These are phyloP conservation scores for Rhizopogon roseolus DNA, from an alignment of 768 basidiomycete genomes.

Conservation along the genomic window DNA sequence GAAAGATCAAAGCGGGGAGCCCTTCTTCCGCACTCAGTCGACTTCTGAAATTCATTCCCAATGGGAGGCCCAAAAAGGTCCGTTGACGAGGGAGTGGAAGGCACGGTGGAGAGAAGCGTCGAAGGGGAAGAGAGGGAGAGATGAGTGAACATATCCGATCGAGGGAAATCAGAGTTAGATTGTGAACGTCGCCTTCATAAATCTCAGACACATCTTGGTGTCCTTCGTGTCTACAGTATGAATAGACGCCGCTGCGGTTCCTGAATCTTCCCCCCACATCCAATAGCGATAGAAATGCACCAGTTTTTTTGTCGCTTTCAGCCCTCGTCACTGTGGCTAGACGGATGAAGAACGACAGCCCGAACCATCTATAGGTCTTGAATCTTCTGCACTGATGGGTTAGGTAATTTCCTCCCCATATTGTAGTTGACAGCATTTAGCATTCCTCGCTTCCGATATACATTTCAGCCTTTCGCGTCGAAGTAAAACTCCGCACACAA, in stretches of 20 bases:
- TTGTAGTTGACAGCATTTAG: too few species aligned
- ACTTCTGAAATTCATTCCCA: conserved; percentile 49
- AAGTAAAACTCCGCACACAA: too few species aligned
- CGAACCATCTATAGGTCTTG: too few species aligned
- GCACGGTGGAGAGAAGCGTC: conserved; percentile 70
- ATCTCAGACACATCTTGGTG: neutral
- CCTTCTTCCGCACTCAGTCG: conserved; percentile 17
- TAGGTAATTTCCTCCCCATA: too few species aligned
- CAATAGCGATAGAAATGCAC: neutral
- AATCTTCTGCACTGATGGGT: too few species aligned
- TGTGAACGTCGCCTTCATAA: too few species aligned
- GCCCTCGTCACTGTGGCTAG: too few species aligned
- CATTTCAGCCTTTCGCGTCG: too few species aligned
- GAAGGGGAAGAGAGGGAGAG: conserved; percentile 55
- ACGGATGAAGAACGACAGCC: too few species aligned
- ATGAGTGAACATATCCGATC: conserved; percentile 16
- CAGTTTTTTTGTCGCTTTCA: too few species aligned
- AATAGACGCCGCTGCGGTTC: neutral
- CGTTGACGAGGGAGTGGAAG: conserved; percentile 76
- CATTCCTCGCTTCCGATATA: too few species aligned
- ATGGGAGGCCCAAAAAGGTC: conserved; percentile 69
- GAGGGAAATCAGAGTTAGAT: neutral
- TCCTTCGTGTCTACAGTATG: neutral
- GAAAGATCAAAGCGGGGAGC: conserved; percentile 46
- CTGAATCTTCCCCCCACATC: neutral